Percentiles rank a stretch among this genome's conserved stretches.
phyloP scores from a whole-genome alignment of 805 yeast species.

The Isabelozyma pseudorhagii region DNA sequence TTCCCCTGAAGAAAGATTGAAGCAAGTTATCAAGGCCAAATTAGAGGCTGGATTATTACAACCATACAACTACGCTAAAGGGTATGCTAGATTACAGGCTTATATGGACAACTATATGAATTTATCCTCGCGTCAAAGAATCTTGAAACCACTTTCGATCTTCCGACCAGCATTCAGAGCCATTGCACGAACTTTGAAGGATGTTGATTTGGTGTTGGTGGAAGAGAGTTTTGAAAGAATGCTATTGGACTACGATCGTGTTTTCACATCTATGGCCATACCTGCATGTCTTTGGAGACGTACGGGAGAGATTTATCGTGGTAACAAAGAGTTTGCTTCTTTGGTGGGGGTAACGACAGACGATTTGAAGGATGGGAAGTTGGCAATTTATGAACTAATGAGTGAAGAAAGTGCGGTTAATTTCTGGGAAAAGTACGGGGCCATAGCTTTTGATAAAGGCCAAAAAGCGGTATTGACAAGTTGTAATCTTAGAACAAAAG shows the following conservation, averaged over 20 bases:
- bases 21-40: constrained; percentile 92
- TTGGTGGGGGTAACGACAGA: constrained; percentile 87
- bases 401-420: constrained; percentile 94
- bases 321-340: constrained; percentile 94
- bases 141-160: constrained; percentile 77
- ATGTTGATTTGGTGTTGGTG: constrained; percentile 85
- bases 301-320: constrained; percentile 93
- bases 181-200: constrained; percentile 84
- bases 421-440: constrained; percentile 97
- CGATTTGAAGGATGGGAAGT: constrained; percentile 85
- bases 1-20: constrained; percentile 89
- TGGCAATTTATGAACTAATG: constrained; percentile 92
- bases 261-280: constrained; percentile 94
- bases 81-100: constrained; percentile 82
- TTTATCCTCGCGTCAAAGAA: constrained; percentile 74
- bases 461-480: constrained; percentile 93
- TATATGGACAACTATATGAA: constrained; percentile 95
- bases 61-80: constrained; percentile 92
- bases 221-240: constrained; percentile 94
- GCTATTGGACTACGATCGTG: constrained; percentile 90
- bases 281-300: constrained; percentile 98
- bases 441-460: constrained; percentile 92
- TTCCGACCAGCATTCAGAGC: constrained; percentile 93
- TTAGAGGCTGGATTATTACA: constrained; percentile 87
- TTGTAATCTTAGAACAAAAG: constrained; percentile 80